These are phyloP conservation scores for Acmispon strigosus DNA, from an alignment of 306 rosid genomes.

Conservation along the genomic window DNA sequence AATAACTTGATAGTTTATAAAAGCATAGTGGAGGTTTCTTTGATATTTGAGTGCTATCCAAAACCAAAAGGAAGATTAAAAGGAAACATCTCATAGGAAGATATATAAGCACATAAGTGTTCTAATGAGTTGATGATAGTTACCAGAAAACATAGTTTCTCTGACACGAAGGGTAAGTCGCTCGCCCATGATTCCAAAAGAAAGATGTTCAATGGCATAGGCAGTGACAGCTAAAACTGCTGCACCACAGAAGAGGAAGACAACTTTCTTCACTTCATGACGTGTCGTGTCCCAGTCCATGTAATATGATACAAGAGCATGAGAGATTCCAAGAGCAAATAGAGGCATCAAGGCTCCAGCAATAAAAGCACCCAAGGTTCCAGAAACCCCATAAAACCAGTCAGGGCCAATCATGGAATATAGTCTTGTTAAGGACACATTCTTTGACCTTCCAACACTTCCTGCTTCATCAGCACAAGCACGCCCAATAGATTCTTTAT, in stretches of 20 bases:
- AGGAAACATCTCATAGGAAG: background rate
- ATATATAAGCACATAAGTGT: background rate
- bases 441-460: slow-evolving; percentile 22
- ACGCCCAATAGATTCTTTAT: slow-evolving; percentile 51
- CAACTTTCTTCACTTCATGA: slow-evolving; percentile 56
- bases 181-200: slow-evolving; percentile 87
- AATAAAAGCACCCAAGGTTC: slow-evolving; percentile 64
- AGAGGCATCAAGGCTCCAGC: slow-evolving; percentile 95
- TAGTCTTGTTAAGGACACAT: slow-evolving; percentile 45
- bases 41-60: background rate
- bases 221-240: slow-evolving; percentile 60
- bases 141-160: slow-evolving; percentile 77
- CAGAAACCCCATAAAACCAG: slow-evolving; percentile 68
- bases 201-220: slow-evolving; percentile 66
- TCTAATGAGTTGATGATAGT: background rate
- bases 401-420: slow-evolving; percentile 85
- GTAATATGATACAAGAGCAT: slow-evolving; percentile 81
- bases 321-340: slow-evolving; percentile 86
- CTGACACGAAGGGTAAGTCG: slow-evolving; percentile 84
- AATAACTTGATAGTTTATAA: too few relatives aligned
- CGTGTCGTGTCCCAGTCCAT: slow-evolving; percentile 85
- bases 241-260: slow-evolving; percentile 67
- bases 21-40: background rate
- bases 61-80: background rate
- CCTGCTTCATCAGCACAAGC: slow-evolving; percentile 45